Evolutionary conservation across 768 basidiomycete genomes (phyloP).

Genomic region (Chlorophyllum brunneum): DNA sequence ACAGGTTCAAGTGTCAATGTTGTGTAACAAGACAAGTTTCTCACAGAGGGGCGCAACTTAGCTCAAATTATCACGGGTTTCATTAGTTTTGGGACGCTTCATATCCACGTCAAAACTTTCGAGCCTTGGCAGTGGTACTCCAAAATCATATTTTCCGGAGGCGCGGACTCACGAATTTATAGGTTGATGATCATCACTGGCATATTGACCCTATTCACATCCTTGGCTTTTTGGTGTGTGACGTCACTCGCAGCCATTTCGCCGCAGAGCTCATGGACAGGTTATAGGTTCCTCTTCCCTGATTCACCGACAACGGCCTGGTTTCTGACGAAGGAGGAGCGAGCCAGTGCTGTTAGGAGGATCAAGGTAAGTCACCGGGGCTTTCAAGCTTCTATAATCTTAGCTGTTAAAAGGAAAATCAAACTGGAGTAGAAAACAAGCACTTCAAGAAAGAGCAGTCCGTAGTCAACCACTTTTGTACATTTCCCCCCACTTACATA

Average conservation of each 20-base stretch:
- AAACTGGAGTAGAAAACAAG: constrained; percentile 83
- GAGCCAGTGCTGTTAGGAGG: constrained; percentile 56
- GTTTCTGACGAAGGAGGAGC: constrained; percentile 69
- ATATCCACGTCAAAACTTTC: constrained; percentile 52
- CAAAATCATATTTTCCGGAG: too few species aligned
- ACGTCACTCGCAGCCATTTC: too few species aligned
- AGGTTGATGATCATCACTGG: constrained; percentile 75
- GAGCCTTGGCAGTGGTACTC: constrained; percentile 76
- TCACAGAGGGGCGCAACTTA: constrained; percentile 18
- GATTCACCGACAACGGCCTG: constrained; percentile 72
- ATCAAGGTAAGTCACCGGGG: constrained; percentile 49
- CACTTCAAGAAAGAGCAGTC: constrained; percentile 78
- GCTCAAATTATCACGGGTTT: constrained; percentile 73
- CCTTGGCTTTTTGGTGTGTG: constrained; percentile 52
- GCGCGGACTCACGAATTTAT: neutral
- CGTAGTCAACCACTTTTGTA: constrained; percentile 21
- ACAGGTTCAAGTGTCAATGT: constrained; percentile 37
- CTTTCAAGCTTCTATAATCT: too few species aligned
- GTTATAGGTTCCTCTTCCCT: constrained; percentile 59
- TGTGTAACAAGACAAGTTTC: neutral
- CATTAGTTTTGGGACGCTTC: constrained; percentile 60
- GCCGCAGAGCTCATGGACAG: neutral
- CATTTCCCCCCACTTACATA: neutral
- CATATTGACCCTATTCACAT: constrained; percentile 47
- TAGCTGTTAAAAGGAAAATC: constrained; percentile 46